Conservation (phyloP, 257 asterid genomes). For the Lantana camara region DNA sequence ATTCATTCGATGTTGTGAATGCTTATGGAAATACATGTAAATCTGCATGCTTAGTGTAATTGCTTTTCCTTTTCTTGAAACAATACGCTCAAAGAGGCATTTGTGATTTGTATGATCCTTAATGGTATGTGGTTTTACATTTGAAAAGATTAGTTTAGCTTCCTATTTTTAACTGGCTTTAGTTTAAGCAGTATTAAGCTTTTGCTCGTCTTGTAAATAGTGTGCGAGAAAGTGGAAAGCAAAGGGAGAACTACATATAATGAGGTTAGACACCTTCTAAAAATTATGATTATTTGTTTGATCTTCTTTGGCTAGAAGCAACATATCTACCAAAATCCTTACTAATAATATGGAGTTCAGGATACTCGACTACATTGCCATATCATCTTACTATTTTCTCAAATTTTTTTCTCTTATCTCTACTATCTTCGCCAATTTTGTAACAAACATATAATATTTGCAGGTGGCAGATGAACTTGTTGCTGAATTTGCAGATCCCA, state of each 20-base stretch:
- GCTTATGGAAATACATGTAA: slow-evolving; percentile 4
- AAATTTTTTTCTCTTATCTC: neutral
- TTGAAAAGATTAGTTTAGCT: slow-evolving; percentile 16
- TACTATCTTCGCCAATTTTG: slow-evolving; percentile 20
- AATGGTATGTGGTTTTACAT: neutral
- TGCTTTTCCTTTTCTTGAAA: too few relatives aligned
- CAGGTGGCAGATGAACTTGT: slow-evolving; percentile 97
- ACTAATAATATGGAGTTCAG: too few relatives aligned
- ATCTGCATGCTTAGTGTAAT: neutral
- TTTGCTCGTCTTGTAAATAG: slow-evolving; percentile 44
- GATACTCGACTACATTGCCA: too few relatives aligned
- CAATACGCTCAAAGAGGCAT: neutral
- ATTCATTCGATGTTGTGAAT: neutral
- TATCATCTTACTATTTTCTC: slow-evolving; percentile 5
- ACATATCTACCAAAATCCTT: too few relatives aligned
- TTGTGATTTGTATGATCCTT: neutral
- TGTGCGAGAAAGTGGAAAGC: slow-evolving; percentile 89
- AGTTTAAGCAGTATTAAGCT: slow-evolving; percentile 22
- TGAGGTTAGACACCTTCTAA: slow-evolving; percentile 57
- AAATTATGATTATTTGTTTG: too few relatives aligned
- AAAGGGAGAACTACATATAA: slow-evolving; percentile 90
- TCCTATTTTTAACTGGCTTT: slow-evolving; percentile 2
- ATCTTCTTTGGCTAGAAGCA: too few relatives aligned
- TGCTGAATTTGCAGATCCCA: slow-evolving; percentile 74
- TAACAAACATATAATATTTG: slow-evolving; percentile 22